Base-by-base conservation (phyloP, 192 early-diverging fungal genomes). In the Umbelopsis sp. region DNA sequence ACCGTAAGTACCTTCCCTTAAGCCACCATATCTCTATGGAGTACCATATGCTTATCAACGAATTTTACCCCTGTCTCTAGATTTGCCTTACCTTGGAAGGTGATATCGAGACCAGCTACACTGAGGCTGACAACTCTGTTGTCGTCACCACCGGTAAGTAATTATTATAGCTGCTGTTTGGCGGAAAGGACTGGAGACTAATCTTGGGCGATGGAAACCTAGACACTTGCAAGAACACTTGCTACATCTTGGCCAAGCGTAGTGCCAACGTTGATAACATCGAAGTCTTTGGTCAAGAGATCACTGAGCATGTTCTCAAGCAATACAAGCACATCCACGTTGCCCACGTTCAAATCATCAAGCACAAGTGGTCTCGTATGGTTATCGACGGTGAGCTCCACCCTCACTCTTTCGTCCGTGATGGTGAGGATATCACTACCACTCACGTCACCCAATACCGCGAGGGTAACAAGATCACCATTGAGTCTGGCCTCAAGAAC, bases 331-430 rank as follows among this genome's bases (percentile, higher is more conserved):
- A 91, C 76, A 85, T 93, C 10, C 82, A 82, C 23, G 72, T 75
- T 45, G 90, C 84, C 51, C 83, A 86, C 21, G 88, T 92, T 66
- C 79, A 83, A 67, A 89, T 93, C 71, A 87, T 80, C 58, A 88
- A 88, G 75, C 89, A 90, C 81, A 85, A 88, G 44, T 93, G 92
- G 92, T 84, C 89, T 49, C 89, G 92, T 71, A 87, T 92, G 83
- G 58, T 76, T 58, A 78, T 91, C 46, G 82, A 84, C 69, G 79
- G 81, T 66, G 81, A 85, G 74, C 78, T 74, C 27, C 91, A 93
- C 76, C 82, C 84, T 13, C 91, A 93, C 78, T 87, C 90, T 52
- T 93, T 93, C 74, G 77, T 77, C 67, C 86, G 90, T 35, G 90
- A 89, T 80, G 90, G 90, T 44, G 88, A 90, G 48, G 87, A 91